These are phyloP conservation scores for Candida chilensis DNA, from an alignment of 805 yeast genomes.

Conservation along the genomic window DNA sequence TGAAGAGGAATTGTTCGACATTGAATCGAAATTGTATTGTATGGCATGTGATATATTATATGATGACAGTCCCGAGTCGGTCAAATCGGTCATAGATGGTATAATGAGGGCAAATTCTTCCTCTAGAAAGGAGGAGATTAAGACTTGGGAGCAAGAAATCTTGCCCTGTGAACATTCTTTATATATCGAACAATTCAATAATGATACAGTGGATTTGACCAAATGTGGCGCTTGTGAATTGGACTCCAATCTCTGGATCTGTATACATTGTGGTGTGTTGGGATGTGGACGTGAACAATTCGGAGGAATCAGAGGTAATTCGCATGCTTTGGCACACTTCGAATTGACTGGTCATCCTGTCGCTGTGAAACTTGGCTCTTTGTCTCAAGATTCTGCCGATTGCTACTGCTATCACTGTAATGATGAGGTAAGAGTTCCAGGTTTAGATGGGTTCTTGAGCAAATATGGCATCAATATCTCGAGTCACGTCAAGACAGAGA, in stretches of 20 bases:
- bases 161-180: conserved; percentile 70
- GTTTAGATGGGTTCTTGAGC: conserved; percentile 33
- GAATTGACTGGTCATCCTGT: conserved; percentile 57
- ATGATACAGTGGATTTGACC: conserved; percentile 25
- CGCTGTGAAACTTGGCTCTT: conserved; percentile 86
- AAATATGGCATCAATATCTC: conserved; percentile 62
- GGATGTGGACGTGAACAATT: conserved; percentile 95
- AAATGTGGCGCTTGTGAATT: conserved; percentile 56
- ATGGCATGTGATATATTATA: conserved; percentile 14
- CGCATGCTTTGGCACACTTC: conserved; percentile 79
- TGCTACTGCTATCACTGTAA: conserved; percentile 83
- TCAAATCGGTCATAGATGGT: conserved; percentile 23
- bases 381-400: conserved; percentile 73
- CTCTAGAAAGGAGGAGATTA: conserved; percentile 55
- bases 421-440: conserved; percentile 79
- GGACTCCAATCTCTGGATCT: conserved; percentile 80
- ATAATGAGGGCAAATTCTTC: conserved; percentile 53
- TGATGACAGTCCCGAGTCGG: conserved; percentile 19
- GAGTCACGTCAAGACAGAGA: conserved; percentile 64
- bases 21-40: conserved; percentile 29
- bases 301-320: conserved; percentile 90
- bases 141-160: conserved; percentile 89
- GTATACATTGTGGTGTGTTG: conserved; percentile 81
- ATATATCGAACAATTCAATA: conserved; percentile 43
- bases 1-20: conserved; percentile 57